Evolutionary conservation across 345 rosid genomes (phyloP), one percentile per base, ranked within the genome.

Genomic region (Durio zibethinus): DNA sequence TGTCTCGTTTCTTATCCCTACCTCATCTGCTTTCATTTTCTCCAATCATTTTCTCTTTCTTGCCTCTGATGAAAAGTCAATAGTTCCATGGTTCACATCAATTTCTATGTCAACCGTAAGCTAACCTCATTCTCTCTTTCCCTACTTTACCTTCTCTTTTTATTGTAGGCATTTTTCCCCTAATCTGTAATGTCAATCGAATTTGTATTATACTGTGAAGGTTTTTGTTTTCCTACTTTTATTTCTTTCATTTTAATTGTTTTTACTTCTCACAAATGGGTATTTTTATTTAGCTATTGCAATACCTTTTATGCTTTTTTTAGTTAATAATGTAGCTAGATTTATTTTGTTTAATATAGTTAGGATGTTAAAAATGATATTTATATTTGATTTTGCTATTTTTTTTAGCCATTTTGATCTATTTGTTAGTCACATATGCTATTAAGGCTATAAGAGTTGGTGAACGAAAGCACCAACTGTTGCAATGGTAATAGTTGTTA

Each of bases 31-130:
- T 14, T 1, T 23, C 31, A 38, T 7, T 75, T 63, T 21, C 33
- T 9, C 45, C 10, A 1, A 1, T 4, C 36, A 10, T 47, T 47
- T 29, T 16, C 56, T 7, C 53, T 43, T 25, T 29, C 66, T 64
- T 43, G 23, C 59, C 11, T 7, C 59, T 14, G 29, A 64, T 20
- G 42, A 47, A 47, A 48, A 33, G 72, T 69, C 61, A 33, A 25
- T 60, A 29, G 15, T 12, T 35, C 61, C 43, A 83, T 85, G 88
- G 88, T 85, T 40, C 76, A 85, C 69, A 86, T 85, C 71, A 66
- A 61, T 48, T 85, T 78, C 78, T 83, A 85, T 66, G 83, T 86
- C 29, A 85, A 85, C 84, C 76, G 88, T 85, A 23, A 76, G 80
- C 0, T 33, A 68, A 11, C 1, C 15, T 6, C 42, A 10, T 47